phyloP scores from a whole-genome alignment of 2,329 filamentous ascomycete species.

The Colletotrichum ledebouriae region DNA sequence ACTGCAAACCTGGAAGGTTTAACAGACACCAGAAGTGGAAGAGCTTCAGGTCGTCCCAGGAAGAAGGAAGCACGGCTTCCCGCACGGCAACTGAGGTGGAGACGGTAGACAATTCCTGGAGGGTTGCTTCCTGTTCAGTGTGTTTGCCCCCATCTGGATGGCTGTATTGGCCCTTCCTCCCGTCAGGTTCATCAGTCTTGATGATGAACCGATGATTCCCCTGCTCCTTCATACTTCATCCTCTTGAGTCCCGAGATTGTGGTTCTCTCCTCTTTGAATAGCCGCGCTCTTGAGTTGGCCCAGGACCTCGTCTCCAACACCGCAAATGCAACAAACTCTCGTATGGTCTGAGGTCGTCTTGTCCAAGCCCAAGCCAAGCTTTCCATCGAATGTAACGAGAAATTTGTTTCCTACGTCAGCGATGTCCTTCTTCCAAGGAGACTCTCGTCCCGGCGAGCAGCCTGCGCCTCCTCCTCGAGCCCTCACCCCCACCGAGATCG shows the following conservation, averaged over 20 bases:
- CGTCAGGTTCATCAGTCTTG: neutral
- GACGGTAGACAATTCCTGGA: neutral
- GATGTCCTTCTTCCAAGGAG: conserved; percentile 43
- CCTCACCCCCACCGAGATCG: conserved; percentile 48
- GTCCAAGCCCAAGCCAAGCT: neutral
- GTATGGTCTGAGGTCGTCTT: conserved; percentile 5
- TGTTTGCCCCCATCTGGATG: no score
- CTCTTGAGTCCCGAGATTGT: conserved; percentile 16
- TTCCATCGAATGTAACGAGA: conserved; percentile 15
- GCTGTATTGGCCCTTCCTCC: neutral
- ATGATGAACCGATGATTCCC: neutral
- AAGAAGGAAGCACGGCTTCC: conserved; percentile 27
- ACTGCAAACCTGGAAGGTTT: conserved; percentile 19
- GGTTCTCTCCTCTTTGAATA: neutral
- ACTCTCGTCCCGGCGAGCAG: conserved; percentile 36
- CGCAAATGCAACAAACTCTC: neutral
- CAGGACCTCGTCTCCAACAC: neutral
- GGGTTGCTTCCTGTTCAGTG: neutral
- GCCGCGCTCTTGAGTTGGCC: conserved; percentile 13
- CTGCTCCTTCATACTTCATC: conserved; percentile 20
- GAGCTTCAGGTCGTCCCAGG: conserved; percentile 22
- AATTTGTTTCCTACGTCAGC: neutral
- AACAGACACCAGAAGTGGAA: conserved; percentile 15
- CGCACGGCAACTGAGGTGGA: conserved; percentile 15
- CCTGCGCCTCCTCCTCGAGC: conserved; percentile 34